A percentile compares a stretch with the other conserved stretches of the same genome.
Evolutionary conservation across 352 stramenopile genomes (phyloP).

Genomic region (Globisporangium iwayamae): DNA sequence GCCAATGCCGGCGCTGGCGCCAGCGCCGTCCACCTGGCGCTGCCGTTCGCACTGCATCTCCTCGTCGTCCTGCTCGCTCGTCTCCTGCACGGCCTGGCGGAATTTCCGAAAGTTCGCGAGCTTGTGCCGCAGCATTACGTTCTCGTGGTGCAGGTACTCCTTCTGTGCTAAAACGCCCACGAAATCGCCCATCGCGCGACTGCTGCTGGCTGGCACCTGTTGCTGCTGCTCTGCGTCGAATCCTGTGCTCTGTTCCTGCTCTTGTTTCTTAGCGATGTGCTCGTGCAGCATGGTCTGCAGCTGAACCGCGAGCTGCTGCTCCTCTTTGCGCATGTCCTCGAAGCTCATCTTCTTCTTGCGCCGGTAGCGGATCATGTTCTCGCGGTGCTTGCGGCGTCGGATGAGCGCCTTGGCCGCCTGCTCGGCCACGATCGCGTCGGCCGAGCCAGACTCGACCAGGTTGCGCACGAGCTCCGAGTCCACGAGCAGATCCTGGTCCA

Average conservation of each 20-base stretch:
- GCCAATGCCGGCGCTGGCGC: neutral
- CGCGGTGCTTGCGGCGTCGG: slow-evolving; percentile 23
- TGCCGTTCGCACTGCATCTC: neutral
- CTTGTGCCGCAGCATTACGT: slow-evolving; percentile 16
- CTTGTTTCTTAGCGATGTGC: neutral
- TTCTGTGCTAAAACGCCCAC: slow-evolving; percentile 4
- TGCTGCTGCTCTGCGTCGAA: neutral
- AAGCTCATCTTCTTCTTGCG: slow-evolving; percentile 42
- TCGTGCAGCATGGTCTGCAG: slow-evolving; percentile 17
- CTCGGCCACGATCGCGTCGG: slow-evolving; percentile 6
- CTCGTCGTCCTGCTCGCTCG: slow-evolving; percentile 1
- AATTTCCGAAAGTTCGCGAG: slow-evolving; percentile 13
- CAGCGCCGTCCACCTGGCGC: neutral
- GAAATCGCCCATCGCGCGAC: neutral
- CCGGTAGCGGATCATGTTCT: slow-evolving; percentile 49
- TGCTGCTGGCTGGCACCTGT: neutral
- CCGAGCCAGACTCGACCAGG: slow-evolving; percentile 5
- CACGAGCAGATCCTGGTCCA: slow-evolving; percentile 6
- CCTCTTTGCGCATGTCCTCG: slow-evolving; percentile 28
- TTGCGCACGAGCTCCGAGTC: slow-evolving; percentile 1
- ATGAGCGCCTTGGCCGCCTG: slow-evolving; percentile 4
- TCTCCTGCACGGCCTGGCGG: neutral
- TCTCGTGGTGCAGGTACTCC: slow-evolving; percentile 17
- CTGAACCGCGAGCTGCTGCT: slow-evolving; percentile 28
- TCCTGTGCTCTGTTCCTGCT: neutral